Conservation (phyloP, 1,284 basidiomycete species). For the Pholiota adiposa region DNA sequence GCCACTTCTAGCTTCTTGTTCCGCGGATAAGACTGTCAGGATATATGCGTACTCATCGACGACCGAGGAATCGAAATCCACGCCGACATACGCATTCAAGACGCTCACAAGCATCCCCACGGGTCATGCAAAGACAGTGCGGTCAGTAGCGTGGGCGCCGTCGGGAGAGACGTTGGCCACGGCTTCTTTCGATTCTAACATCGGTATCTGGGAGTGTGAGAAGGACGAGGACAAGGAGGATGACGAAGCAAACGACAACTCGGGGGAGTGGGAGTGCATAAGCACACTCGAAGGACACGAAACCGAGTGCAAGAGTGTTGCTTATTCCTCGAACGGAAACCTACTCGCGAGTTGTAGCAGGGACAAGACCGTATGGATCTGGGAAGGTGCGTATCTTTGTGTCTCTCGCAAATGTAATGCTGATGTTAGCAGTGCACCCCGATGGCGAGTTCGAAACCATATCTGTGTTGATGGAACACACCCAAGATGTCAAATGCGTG, state of each 20-base stretch:
- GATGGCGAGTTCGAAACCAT: conserved; percentile 96
- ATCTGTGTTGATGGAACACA: conserved; percentile 96
- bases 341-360: conserved; percentile 92
- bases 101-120: conserved; percentile 73
- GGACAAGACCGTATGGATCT: conserved; percentile 99
- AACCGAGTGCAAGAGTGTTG: conserved; percentile 96
- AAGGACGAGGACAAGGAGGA: conserved; percentile 37
- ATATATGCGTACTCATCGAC: conserved; percentile 70
- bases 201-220: conserved; percentile 89
- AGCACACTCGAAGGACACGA: conserved; percentile 95
- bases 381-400: conserved; percentile 77
- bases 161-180: conserved; percentile 90
- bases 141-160: conserved; percentile 89
- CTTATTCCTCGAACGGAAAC: conserved; percentile 81
- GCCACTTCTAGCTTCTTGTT: conserved; percentile 89
- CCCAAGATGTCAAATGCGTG: conserved; percentile 95
- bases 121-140: conserved; percentile 91
- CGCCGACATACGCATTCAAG: conserved; percentile 45
- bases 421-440: conserved; percentile 66
- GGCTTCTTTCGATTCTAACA: conserved; percentile 93
- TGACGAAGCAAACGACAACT: conserved; percentile 40
- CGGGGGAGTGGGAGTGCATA: conserved; percentile 84
- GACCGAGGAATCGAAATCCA: conserved; percentile 21
- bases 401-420: not conserved
- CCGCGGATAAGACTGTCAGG: conserved; percentile 91